These are phyloP conservation scores for Quercus phellos DNA, from an alignment of 331 rosid genomes.

Conservation along the genomic window DNA sequence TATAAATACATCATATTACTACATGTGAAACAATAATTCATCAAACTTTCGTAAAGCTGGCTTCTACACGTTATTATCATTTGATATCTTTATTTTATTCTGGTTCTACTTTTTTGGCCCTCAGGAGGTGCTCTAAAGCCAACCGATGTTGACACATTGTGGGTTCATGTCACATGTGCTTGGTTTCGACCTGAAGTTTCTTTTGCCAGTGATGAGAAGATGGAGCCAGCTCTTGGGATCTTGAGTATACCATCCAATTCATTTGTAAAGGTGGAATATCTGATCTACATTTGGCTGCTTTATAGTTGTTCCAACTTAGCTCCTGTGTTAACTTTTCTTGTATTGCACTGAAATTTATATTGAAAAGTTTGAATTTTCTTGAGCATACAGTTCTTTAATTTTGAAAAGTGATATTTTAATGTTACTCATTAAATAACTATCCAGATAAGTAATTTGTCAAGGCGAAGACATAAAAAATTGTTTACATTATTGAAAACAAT, in stretches of 20 bases:
- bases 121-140: slow-evolving; percentile 98
- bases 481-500: not conserved
- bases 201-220: slow-evolving; percentile 90
- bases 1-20: not conserved
- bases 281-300: slow-evolving; percentile 1
- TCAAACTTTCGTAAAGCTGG: slow-evolving; percentile 15
- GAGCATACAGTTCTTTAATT: not conserved
- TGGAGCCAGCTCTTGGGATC: slow-evolving; percentile 99
- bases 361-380: not conserved
- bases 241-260: slow-evolving; percentile 97
- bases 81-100: slow-evolving; percentile 14
- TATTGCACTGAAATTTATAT: not conserved
- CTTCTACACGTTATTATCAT: slow-evolving; percentile 4
- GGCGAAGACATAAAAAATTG: not conserved
- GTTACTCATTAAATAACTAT: not conserved
- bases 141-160: slow-evolving; percentile 81
- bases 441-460: not conserved
- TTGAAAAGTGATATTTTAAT: not conserved
- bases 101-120: slow-evolving; percentile 18
- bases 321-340: not conserved
- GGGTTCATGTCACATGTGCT: slow-evolving; percentile 99
- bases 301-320: not conserved
- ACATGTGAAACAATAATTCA: not conserved
- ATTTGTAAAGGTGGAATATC: slow-evolving; percentile 76
- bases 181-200: slow-evolving; percentile 99